Conservation (phyloP, 352 stramenopile genomes). For the Globisporangium cystogenes region DNA sequence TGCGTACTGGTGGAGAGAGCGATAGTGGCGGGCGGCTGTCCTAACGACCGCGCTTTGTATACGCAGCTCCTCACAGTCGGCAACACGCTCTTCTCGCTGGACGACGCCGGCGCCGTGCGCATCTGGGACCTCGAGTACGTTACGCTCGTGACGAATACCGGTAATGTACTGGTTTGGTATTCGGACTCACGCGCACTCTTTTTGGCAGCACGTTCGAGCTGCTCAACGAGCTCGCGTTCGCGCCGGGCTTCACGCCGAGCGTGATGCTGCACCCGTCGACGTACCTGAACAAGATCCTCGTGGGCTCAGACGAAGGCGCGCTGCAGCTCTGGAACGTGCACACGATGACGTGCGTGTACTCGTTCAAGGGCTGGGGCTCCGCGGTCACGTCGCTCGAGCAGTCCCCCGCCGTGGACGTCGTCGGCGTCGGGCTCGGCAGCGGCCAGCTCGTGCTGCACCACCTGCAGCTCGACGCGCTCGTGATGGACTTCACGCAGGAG, state of each 20-base stretch:
- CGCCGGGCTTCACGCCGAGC: slow-evolving; percentile 52
- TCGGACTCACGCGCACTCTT: too few relatives aligned
- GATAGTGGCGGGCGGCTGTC: too few relatives aligned
- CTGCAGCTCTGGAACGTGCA: slow-evolving; percentile 91
- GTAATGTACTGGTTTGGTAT: too few relatives aligned
- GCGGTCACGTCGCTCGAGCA: slow-evolving; percentile 75
- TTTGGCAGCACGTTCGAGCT: slow-evolving; percentile 39
- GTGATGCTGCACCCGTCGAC: slow-evolving; percentile 88
- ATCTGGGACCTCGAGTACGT: slow-evolving; percentile 67
- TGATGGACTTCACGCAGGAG: slow-evolving; percentile 79
- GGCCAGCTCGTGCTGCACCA: slow-evolving; percentile 85
- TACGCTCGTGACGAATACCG: too few relatives aligned
- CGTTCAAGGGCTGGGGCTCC: slow-evolving; percentile 70
- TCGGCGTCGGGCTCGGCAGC: slow-evolving; percentile 79
- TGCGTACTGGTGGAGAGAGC: slow-evolving; percentile 1
- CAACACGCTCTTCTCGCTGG: slow-evolving; percentile 66
- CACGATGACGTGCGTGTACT: slow-evolving; percentile 87
- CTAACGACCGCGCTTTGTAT: slow-evolving; percentile 1
- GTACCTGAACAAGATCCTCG: slow-evolving; percentile 94
- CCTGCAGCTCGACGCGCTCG: slow-evolving; percentile 74
- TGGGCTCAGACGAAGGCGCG: slow-evolving; percentile 77
- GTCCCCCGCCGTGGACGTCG: slow-evolving; percentile 87
- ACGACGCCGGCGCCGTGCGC: slow-evolving; percentile 39
- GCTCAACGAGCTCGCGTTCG: slow-evolving; percentile 53
- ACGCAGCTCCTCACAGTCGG: slow-evolving; percentile 43